Percentiles rank a stretch among this genome's conserved stretches.
phyloP scores from a whole-genome alignment of 192 early-diverging fungal genomes.

The Glomus cerebriforme region DNA sequence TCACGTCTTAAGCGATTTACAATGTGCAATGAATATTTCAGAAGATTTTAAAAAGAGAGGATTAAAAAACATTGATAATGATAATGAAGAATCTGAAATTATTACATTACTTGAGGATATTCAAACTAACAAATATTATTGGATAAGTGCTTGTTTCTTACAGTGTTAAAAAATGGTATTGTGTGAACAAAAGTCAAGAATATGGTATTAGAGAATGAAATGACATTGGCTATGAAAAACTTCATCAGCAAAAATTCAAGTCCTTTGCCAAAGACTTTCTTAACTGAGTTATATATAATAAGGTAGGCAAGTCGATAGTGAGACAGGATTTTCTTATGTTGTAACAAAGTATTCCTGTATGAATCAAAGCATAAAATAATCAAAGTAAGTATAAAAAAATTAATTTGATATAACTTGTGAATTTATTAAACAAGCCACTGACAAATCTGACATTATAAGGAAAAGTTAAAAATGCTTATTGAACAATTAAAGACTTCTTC shows the following conservation, averaged over 20 bases:
- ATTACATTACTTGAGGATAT: not conserved
- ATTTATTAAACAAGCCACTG: too few species aligned
- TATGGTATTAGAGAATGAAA: conserved; percentile 13
- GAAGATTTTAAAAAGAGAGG: not conserved
- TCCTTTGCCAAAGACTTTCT: conserved; percentile 8
- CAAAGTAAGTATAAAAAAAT: too few species aligned
- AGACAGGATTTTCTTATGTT: conserved; percentile 18
- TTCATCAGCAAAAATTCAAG: conserved; percentile 10
- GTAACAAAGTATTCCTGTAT: conserved; percentile 19
- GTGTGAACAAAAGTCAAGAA: conserved; percentile 2
- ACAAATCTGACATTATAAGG: too few species aligned
- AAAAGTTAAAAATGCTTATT: too few species aligned
- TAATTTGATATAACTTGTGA: too few species aligned
- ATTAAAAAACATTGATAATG: too few species aligned
- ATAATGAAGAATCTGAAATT: not conserved
- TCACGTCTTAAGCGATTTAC: too few species aligned
- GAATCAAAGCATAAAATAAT: conserved; percentile 23
- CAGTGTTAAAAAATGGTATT: not conserved
- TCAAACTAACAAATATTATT: not conserved
- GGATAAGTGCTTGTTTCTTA: conserved; percentile 10
- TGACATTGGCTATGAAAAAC: conserved; percentile 7
- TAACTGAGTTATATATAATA: conserved; percentile 15
- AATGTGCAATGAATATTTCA: not conserved
- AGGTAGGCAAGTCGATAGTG: conserved; percentile 5
- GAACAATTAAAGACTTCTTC: too few species aligned